Evolutionary conservation across 2,329 filamentous ascomycete genomes (phyloP), one percentile per base, ranked within the genome.

Genomic region (Tolypocladium nubicola): DNA sequence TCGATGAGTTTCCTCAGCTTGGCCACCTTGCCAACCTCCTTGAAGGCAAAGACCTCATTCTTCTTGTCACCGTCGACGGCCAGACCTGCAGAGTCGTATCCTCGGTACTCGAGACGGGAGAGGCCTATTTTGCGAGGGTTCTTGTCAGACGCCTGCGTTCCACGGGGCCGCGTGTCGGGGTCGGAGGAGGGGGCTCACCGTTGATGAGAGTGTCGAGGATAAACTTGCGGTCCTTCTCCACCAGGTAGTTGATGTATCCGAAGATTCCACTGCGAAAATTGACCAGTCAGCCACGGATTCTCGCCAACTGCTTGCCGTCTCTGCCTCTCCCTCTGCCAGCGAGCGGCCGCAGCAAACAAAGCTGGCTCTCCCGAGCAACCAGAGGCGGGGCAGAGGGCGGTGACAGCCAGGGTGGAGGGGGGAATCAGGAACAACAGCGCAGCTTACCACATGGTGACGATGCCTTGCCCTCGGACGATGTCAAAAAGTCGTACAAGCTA

Each of bases 21-120:
- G 73, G 87, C 90, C 61, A 99, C 94, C 85, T 99, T 99, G 81
- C 94, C 94, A 62, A 99, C 94, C 80, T 97, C 94, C 83, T 99
- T 99, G 84, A 91, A 97, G 62, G 94, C 92, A 64, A 90, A 84
- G 65, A 97, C 91, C 78, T 97, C 90, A 69, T 96, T 96, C 82
- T 94, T 96, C 86, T 97, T 97, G 82, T 99, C 89, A 62, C 94
- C 94, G 73, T 99, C 94, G 68, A 99, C 79, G 64, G 93, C 93
- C 63, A 99, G 82, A 79, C 94, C 94, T 61, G 94, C 93, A 63
- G 94, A 97, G 76, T 99, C 94, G 76, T 99, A 99, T 66, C 94
- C 94, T 75, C 94, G 89, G 81, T 99, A 99, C 78, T 99, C 94
- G 68, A 99, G 88, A 73, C 94, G 88, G 60, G 90, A 88, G 60